These are phyloP conservation scores for Phylloporus sp. DNA, from an alignment of 768 basidiomycete genomes.

Conservation along the genomic window DNA sequence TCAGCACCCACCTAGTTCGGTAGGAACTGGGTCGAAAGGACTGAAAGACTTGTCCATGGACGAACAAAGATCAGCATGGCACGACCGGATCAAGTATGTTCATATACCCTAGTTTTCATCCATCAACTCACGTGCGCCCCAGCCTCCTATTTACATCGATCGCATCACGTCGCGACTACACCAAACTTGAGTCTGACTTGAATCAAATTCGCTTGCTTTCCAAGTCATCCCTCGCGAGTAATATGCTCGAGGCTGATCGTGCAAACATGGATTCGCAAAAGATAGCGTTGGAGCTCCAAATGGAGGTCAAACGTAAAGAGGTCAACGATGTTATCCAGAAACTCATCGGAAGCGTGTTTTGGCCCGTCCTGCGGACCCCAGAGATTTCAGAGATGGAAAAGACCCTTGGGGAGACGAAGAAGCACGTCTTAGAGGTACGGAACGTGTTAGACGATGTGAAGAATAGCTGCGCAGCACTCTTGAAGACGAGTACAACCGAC, in stretches of 20 bases:
- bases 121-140: neutral
- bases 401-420: conserved; percentile 21
- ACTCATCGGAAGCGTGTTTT: conserved; percentile 36
- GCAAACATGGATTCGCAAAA: conserved; percentile 23
- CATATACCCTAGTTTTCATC: neutral
- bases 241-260: conserved; percentile 26
- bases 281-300: conserved; percentile 18
- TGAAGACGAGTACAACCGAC: conserved; percentile 15
- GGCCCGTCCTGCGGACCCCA: conserved; percentile 35
- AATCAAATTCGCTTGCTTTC: conserved; percentile 23
- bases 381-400: conserved; percentile 25
- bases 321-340: conserved; percentile 28
- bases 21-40: conserved; percentile 1
- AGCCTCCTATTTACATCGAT: conserved; percentile 38
- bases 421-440: conserved; percentile 31
- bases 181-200: conserved; percentile 33
- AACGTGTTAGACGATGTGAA: conserved; percentile 20
- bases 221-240: conserved; percentile 19
- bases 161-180: conserved; percentile 30
- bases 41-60: conserved; percentile 28
- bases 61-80: conserved; percentile 38
- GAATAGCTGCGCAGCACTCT: conserved; percentile 18
- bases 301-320: conserved; percentile 31
- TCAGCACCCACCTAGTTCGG: conserved; percentile 5
- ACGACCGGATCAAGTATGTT: conserved; percentile 39